Evolutionary conservation across 129 eudicot species (phyloP), one percentile per base, ranked within the genome.

Genomic region (Mikania micrantha): DNA sequence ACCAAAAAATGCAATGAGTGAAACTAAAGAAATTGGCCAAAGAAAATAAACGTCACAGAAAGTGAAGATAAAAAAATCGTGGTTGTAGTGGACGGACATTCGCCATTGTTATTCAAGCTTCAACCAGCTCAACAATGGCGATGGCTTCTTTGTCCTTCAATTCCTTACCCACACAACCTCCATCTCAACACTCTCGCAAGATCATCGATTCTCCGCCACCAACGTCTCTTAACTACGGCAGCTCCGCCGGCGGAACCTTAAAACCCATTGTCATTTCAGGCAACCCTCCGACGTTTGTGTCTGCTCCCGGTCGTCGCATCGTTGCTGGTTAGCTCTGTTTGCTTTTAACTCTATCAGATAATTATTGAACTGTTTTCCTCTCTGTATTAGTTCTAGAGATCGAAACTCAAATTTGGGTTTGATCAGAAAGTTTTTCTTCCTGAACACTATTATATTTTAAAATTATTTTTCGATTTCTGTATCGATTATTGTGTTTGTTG

Each of bases 281-380:
- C 3, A 63, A 85, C 62, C 97, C 97, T 25, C 92, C 97, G 70
- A 90, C 97, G 31, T 90, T 80, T 17, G 92, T 90, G 44, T 87
- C 97, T 24, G 97, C 97, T 64, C 97, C 97, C 12, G 97, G 87
- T 36, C 95, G 97, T 61, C 88, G 97, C 54, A 90, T 90, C 58
- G 88, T 90, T 3, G 97, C 97, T 13, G 87, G 97, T 90, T 56
- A 50, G 80, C 60, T 74, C 38, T 13, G 56, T 75, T 0, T 52
- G 16, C 16, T 41, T 17, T 36, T 52, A 27, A 2, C 20, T 53
- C 9, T 71, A 7, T 11, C 39, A 6, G 16, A 34, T 52, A 10
- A 10, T 54, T 50, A 15, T 44, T 32, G 6, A 32, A n/a, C n/a
- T 32, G 6, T 0, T 24, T 34, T 9, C 9, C 13, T 19, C 13